Evolutionary conservation across 805 yeast species (phyloP).

Genomic region (Pichia thaimueangensis): DNA sequence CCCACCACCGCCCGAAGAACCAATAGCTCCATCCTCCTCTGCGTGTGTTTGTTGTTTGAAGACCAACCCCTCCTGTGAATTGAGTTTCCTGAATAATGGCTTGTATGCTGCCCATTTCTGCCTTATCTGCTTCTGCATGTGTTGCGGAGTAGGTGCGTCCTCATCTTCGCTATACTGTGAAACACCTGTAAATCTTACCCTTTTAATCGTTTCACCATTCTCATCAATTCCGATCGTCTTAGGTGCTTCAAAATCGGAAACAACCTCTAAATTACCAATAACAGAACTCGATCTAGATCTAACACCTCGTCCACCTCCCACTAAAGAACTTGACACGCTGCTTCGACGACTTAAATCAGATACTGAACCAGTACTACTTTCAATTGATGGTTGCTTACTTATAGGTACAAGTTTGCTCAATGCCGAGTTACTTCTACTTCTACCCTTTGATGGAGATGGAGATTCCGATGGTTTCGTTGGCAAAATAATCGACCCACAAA

Average conservation of each 20-base stretch:
- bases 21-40: conserved; percentile 15
- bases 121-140: conserved; percentile 30
- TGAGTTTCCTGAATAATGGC: conserved; percentile 27
- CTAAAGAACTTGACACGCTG: conserved; percentile 12
- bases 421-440: conserved; percentile 20
- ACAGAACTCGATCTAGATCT: conserved; percentile 6
- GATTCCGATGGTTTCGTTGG: conserved; percentile 6
- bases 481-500: not conserved
- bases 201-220: conserved; percentile 29
- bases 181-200: conserved; percentile 48
- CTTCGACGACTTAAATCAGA: conserved; percentile 11
- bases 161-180: conserved; percentile 45
- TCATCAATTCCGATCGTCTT: conserved; percentile 7
- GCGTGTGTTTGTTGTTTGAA: conserved; percentile 24
- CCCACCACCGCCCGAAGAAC: not conserved
- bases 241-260: conserved; percentile 9
- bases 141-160: conserved; percentile 44
- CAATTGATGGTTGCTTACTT: not conserved
- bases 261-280: conserved; percentile 23
- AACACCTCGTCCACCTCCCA: not conserved
- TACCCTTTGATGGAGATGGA: conserved; percentile 12
- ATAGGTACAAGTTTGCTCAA: not conserved
- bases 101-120: conserved; percentile 31
- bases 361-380: conserved; percentile 1
- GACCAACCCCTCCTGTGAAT: conserved; percentile 33